These are phyloP conservation scores for Tritrichomonas musculus DNA, from an alignment of 208 protist species.

Conservation along the genomic window DNA sequence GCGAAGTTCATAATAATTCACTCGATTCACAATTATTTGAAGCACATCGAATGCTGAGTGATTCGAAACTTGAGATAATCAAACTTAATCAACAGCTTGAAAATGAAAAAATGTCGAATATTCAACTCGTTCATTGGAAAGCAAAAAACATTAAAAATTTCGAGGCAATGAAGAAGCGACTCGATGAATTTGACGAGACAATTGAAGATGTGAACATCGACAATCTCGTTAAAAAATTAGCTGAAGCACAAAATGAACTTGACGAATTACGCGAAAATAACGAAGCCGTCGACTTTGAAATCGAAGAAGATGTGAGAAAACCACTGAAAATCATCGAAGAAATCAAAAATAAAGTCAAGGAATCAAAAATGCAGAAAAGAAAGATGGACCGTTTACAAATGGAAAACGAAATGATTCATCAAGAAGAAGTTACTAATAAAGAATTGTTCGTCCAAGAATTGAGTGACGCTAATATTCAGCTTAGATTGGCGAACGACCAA, in stretches of 20 bases:
- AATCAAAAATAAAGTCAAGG: neutral
- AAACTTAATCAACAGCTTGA: neutral
- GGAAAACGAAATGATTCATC: neutral
- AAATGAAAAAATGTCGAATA: neutral
- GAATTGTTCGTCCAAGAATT: neutral
- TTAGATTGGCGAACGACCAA: neutral
- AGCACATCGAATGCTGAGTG: neutral
- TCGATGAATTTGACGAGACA: neutral
- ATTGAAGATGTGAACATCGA: neutral
- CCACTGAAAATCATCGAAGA: neutral
- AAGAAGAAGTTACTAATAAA: neutral
- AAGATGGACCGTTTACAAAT: neutral
- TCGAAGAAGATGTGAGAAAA: neutral
- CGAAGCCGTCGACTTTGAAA: neutral
- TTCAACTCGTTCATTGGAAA: constrained; percentile 31
- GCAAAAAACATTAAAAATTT: neutral
- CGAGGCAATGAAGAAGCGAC: neutral
- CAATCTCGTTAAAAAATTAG: neutral
- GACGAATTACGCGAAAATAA: neutral
- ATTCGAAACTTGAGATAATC: neutral
- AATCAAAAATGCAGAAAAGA: neutral
- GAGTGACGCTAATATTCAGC: neutral
- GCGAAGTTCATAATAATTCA: neutral
- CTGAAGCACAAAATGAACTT: neutral
- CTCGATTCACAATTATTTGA: neutral